Base-by-base conservation (phyloP, 176 grass and related monocot genomes). In the Carex myosuroides region DNA sequence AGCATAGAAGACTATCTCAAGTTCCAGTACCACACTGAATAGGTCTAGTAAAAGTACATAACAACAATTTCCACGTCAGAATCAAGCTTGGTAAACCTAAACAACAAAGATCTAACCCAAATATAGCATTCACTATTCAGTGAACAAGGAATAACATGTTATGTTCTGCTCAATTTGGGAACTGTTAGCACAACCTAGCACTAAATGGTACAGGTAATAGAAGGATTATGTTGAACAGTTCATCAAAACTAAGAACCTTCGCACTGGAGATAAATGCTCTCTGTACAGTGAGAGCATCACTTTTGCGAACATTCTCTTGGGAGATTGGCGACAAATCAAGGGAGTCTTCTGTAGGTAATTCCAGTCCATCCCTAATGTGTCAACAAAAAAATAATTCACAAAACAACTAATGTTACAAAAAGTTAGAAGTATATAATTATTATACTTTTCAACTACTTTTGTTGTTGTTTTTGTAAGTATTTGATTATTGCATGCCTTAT, bases 281-380 rank as follows among this genome's bases (percentile, higher is more conserved):
- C 70, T 99, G 96, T 90, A 99, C 96, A 85, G 90, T 88, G 35
- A 95, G 77, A 56, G 96, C 88, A 39, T 95, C 93, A 86, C 80
- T 93, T 83, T 82, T 93, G 83, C 96, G 93, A 88, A 88, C 81
- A 84, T 83, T 92, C 90, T 95, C 91, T 59, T 71, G 84, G 79
- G 61, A 80, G 79, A 78, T 89, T 60, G 18, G 54, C 72, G 89
- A 80, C 63, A 56, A 60, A 83, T 92, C 89, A 88, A 66, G 70
- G 54, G 87, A 85, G 26, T 58, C 70, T 85, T 99, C 91, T 32
- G 70, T 90, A 79, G 79, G 88, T 48, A 95, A 85, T 46, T 91
- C 85, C 75, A 85, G 87, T 64, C 83, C 91, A 85, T 94, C 91
- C 90, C 92, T 78, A 53, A 78, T 78, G 52, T 75, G 21, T 26